Base-by-base conservation (phyloP, 352 stramenopile genomes). In the Phytophthora aleatoria region DNA sequence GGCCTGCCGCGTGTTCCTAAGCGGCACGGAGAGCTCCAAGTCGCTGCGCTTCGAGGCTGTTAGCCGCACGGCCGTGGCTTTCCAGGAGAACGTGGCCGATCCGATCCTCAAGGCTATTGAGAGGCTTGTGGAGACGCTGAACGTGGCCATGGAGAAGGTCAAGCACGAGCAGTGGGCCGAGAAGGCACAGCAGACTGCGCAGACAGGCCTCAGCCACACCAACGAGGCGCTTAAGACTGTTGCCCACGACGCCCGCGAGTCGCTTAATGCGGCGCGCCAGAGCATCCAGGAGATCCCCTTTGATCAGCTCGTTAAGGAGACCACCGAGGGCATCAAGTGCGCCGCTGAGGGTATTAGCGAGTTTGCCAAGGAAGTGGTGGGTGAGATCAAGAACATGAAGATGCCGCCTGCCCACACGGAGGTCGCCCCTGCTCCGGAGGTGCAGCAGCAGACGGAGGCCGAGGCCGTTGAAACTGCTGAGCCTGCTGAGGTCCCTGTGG, bases 281-380 rank as follows among this genome's bases (percentile, higher is more conserved):
- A 74, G 72, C 51, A 73, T 95, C 36, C 82, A 94, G 63, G 87
- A 95, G 35, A 92, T 94, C 35, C 85, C 86, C 8, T 92, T 95
- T 42, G 87, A 95, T 52, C 80, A 91, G 64, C 70, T 94, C 11
- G 59, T 95, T 38, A 88, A 93, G 70, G 82, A 92, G 44, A 93
- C 87, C 1, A 83, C 77, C 5, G 81, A 93, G 26, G 76, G 81
- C 47, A 77, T 95, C n/a, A 94, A 94, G 73, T 84, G 71, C 3
- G 85, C 83, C 0, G 87, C 87, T 0, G 83, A 90, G 31, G 81
- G 74, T 42, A 88, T 94, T 61, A 79, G 75, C 49, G 74, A 84
- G 49, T 95, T 94, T 39, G 84, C 87, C 2, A 84, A 92, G 61
- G 83, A 94, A 28, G 64, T 94, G 0, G 85, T 91, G 13, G 81